Base-by-base conservation (phyloP, 139 green algal genomes). In the Picochlorum costavermella region DNA sequence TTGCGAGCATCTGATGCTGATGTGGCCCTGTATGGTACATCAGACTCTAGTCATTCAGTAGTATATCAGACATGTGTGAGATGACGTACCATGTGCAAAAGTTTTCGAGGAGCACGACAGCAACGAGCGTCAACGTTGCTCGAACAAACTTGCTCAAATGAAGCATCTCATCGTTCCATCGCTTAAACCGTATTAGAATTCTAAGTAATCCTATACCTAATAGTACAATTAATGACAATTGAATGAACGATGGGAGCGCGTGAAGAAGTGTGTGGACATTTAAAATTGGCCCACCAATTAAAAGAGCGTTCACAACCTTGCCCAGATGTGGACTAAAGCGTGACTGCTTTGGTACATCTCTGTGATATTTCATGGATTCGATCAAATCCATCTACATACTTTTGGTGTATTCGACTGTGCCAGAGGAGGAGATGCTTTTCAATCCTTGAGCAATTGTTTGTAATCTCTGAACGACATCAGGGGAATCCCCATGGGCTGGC, bases 1-100 rank as follows among this genome's bases (percentile, higher is more conserved):
- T 92, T 92, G 62, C 71, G 71, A 1, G 48, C 3, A 59, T 92
- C 85, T 13, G 48, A 69, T 4, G 83, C 83, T 5, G 81, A 89
- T 4, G 84, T 86, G 33, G 88, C 63, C 82, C 46, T 53, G 12
- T 53, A 53, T 23, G 4, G 5, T 23, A 53, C 3, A 53, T 6
- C 20, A 79, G 86, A 68, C 40, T 64, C 11, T 62, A 37, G 26
- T 65, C 63, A 16, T 60, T 31, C 3, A 26, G n/a, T 28, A 53
- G 1, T 28, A 14, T 13, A 25, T 13, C 16, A 53, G 46, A 53
- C 10, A 53, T 23, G n/a, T 1, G 6, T 25, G 16, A 9, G 0
- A 23, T 6, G 46, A 28, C 46, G 46, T 53, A 53, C 46, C 80
- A 87, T 49, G 82, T 78, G 63, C 75, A 75, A 63, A 78, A 69